A percentile compares a stretch with the other conserved stretches of the same genome.
Conservation (phyloP, 2,329 filamentous ascomycete species). For the Chaetothyriales sp. region DNA sequence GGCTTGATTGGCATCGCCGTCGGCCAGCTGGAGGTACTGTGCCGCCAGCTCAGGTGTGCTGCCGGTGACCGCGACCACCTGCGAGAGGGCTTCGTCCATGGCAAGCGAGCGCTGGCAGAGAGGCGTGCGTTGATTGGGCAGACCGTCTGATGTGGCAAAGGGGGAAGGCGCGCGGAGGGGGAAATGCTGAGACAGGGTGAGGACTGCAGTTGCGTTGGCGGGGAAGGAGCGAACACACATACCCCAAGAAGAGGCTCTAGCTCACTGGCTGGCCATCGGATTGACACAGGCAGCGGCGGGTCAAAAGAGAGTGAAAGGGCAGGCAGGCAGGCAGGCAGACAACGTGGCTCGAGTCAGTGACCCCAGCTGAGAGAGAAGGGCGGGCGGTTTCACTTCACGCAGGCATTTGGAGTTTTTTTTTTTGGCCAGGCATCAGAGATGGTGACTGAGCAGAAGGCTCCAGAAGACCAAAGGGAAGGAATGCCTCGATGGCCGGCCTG, state of each 20-base stretch:
- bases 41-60: slow-evolving; percentile 59
- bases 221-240: background rate
- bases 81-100: slow-evolving; percentile 50
- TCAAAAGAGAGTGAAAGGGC: background rate
- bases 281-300: background rate
- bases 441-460: background rate
- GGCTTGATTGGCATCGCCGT: slow-evolving; percentile 70
- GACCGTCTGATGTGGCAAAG: background rate
- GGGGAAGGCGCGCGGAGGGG: too few relatives aligned
- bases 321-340: background rate
- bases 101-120: background rate
- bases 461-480: background rate
- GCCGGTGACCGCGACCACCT: slow-evolving; percentile 72
- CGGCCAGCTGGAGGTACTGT: slow-evolving; percentile 74
- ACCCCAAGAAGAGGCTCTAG: background rate
- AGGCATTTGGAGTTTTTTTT: background rate
- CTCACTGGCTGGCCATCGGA: background rate
- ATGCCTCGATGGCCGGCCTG: background rate
- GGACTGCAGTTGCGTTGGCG: background rate
- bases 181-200: background rate
- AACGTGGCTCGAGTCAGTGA: background rate
- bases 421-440: background rate
- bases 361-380: background rate
- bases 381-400: background rate
- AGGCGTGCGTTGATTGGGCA: background rate